These are phyloP conservation scores for Cyathus striatus DNA, from an alignment of 768 basidiomycete species.

Conservation along the genomic window DNA sequence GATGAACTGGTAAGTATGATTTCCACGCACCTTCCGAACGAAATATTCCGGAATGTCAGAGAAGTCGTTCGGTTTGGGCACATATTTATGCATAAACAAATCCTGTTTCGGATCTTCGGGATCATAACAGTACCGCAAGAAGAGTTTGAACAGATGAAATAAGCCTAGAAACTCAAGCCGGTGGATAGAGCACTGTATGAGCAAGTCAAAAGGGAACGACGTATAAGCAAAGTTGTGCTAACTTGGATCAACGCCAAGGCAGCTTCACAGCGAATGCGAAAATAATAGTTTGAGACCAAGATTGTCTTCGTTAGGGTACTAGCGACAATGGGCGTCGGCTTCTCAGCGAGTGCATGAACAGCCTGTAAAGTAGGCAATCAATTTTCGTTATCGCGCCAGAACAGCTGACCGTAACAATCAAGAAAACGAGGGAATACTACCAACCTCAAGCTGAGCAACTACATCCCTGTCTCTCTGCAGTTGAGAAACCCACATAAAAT, in stretches of 20 bases:
- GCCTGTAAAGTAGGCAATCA: conserved; percentile 47
- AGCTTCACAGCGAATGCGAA: conserved; percentile 93
- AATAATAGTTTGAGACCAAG: conserved; percentile 93
- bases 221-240: no score
- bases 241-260: conserved; percentile 80
- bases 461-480: conserved; percentile 94
- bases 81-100: conserved; percentile 80
- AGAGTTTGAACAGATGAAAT: conserved; percentile 95
- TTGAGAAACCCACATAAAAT: conserved; percentile 99
- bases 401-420: no score
- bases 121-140: conserved; percentile 86
- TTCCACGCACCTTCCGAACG: conserved; percentile 73
- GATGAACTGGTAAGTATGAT: conserved; percentile 1
- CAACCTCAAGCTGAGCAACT: conserved; percentile 92
- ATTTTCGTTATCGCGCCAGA: no score
- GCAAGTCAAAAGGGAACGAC: not conserved
- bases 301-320: conserved; percentile 92
- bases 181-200: conserved; percentile 69
- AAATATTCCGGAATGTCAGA: conserved; percentile 90
- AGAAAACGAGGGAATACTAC: conserved; percentile 14
- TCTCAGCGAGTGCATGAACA: conserved; percentile 78
- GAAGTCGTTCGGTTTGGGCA: conserved; percentile 96
- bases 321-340: conserved; percentile 80
- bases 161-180: conserved; percentile 84
- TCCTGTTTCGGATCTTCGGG: conserved; percentile 79